Evolutionary conservation across 1,139 yeast genomes (phyloP).

Genomic region (Debaryomyces robertsiae): DNA sequence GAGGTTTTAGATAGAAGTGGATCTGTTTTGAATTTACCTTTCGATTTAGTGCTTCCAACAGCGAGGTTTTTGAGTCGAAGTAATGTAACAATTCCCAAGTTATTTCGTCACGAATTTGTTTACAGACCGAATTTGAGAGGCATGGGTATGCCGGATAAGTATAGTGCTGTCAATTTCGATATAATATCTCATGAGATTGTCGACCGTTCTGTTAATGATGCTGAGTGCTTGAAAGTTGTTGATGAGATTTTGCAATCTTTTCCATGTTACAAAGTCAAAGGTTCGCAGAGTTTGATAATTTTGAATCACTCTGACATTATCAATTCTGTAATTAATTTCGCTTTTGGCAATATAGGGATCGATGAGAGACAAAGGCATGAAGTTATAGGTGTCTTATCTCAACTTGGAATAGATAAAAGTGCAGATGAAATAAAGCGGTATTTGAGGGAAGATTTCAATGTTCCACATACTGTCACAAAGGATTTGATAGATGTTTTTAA

Average conservation of each 20-base stretch:
- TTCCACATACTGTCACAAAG: slow-evolving; percentile 79
- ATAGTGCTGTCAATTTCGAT: slow-evolving; percentile 85
- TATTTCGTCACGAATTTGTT: slow-evolving; percentile 78
- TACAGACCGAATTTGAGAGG: slow-evolving; percentile 62
- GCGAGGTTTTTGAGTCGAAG: slow-evolving; percentile 78
- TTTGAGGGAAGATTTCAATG: slow-evolving; percentile 68
- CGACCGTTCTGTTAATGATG: slow-evolving; percentile 62
- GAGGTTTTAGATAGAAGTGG: slow-evolving; percentile 87
- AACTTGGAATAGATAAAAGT: slow-evolving; percentile 70
- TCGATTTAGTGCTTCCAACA: slow-evolving; percentile 84
- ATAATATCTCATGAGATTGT: slow-evolving; percentile 57
- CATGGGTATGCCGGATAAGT: slow-evolving; percentile 72
- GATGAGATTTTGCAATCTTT: slow-evolving; percentile 69
- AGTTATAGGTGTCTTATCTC: slow-evolving; percentile 72
- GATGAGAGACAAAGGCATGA: slow-evolving; percentile 61
- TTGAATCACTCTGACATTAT: slow-evolving; percentile 81
- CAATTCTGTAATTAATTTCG: slow-evolving; percentile 61
- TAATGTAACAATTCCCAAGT: slow-evolving; percentile 57
- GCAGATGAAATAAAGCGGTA: slow-evolving; percentile 65
- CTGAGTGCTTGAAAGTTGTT: slow-evolving; percentile 80
- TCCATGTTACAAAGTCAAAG: slow-evolving; percentile 58
- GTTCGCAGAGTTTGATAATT: slow-evolving; percentile 55
- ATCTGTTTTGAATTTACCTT: slow-evolving; percentile 82
- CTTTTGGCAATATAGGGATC: slow-evolving; percentile 75
- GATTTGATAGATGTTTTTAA: slow-evolving; percentile 77